Evolutionary conservation across 345 rosid genomes (phyloP).

Genomic region (Lumnitzera littorea): DNA sequence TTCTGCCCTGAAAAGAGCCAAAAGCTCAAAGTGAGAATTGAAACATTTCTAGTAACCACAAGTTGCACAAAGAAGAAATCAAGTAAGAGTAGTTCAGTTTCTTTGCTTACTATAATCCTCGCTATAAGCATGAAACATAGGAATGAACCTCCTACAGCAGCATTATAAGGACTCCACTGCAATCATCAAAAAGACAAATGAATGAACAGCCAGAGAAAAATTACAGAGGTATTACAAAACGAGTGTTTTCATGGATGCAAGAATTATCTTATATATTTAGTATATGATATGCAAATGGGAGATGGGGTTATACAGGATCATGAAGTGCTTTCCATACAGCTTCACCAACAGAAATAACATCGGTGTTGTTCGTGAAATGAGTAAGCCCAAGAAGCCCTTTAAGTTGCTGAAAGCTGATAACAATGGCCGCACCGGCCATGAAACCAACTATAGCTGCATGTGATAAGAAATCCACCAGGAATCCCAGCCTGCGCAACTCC

Average conservation of each 20-base stretch:
- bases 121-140: constrained; percentile 51
- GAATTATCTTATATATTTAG: too few relatives aligned
- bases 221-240: too few relatives aligned
- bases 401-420: constrained; percentile 87
- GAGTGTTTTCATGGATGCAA: too few relatives aligned
- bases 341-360: constrained; percentile 60
- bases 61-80: background rate
- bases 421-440: constrained; percentile 89
- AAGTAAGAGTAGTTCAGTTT: background rate
- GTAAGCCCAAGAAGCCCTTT: constrained; percentile 72
- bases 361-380: constrained; percentile 75
- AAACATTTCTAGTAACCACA: background rate
- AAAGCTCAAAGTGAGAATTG: background rate
- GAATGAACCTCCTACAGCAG: constrained; percentile 54
- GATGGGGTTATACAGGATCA: constrained; percentile 39
- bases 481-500: constrained; percentile 51
- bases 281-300: constrained; percentile 1
- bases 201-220: too few relatives aligned
- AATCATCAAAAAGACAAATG: too few relatives aligned
- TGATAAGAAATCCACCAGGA: constrained; percentile 81
- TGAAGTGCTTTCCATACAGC: constrained; percentile 63
- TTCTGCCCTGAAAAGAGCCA: constrained; percentile 43
- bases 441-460: constrained; percentile 92
- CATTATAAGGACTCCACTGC: constrained; percentile 60
- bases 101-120: constrained; percentile 52